Base-by-base conservation (phyloP, 257 asterid genomes). In the Solanum appendiculatum region DNA sequence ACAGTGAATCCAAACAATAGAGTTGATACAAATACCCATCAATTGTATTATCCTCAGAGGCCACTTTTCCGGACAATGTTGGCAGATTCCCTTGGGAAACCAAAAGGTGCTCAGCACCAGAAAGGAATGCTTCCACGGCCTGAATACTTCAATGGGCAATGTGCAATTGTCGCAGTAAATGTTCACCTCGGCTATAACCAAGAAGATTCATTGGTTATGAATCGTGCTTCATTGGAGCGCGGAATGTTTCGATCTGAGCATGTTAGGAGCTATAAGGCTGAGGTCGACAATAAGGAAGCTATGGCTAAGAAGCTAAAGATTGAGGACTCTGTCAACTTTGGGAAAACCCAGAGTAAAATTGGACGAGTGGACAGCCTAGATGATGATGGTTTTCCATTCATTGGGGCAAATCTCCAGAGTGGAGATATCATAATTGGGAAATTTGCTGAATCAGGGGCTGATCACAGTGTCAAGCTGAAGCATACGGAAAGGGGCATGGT, bases 121-220 rank as follows among this genome's bases (percentile, higher is more conserved):
- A 93, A 90, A 85, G 94, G 96, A 54, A 94, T 93, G 95, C 69
- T 93, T 74, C 94, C 99, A 15, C 94, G 89, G 51, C 99, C 99
- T 21, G 97, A 95, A 88, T 97, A 91, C 87, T 95, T 84, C 90
- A 97, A 96, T 10, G 98, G 99, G 13, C 99, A 97, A 88, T 97
- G 98, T 89, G 97, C 98, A 34, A 95, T 97, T 6, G 98, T 97
- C 31, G 95, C 99, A 56, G 98, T 97, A 27, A 96, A 97, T 86
- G 99, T 95, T 58, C 99, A 96, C 89, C 97, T 90, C 23, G 99
- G 99, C 51, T 97, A 94, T 91, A 97, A 97, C 91, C 99, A 97
- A 89, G 99, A 96, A 89, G 99, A 97, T 89, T 97, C 99, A 1
- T 70, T 97, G 72, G 99, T 97, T n/a, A 96, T 97, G 99, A 97